Percentiles rank a stretch among this genome's conserved stretches.
These are phyloP conservation scores for Diutina mesorugosa DNA, from an alignment of 1,139 yeast species.

Conservation along the genomic window DNA sequence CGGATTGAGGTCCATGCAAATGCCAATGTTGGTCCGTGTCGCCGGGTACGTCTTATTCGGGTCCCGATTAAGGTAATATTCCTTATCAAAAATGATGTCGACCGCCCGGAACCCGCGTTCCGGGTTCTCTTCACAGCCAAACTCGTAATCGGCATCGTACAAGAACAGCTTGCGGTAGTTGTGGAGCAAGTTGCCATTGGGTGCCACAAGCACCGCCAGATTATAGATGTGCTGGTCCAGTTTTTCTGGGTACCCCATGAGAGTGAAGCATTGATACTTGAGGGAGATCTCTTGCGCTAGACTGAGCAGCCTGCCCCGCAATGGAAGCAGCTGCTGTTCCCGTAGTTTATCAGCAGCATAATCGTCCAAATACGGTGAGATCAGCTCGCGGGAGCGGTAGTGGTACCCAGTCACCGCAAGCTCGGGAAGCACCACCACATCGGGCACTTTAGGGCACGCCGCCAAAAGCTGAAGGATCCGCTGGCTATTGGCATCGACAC, in stretches of 20 bases:
- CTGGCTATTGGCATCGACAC: constrained; percentile 38
- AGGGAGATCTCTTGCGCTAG: constrained; percentile 48
- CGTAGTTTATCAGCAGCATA: background rate
- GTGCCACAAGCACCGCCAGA: constrained; percentile 55
- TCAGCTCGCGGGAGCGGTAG: constrained; percentile 36
- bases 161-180: constrained; percentile 72
- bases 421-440: constrained; percentile 69
- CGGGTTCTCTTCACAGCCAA: constrained; percentile 74
- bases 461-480: constrained; percentile 32
- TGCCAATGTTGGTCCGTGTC: constrained; percentile 50
- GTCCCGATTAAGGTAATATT: constrained; percentile 10
- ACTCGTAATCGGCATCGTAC: constrained; percentile 65
- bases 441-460: constrained; percentile 18
- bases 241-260: constrained; percentile 74
- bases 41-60: background rate
- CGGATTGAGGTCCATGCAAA: constrained; percentile 94
- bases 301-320: constrained; percentile 31
- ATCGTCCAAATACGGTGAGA: constrained; percentile 48
- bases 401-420: constrained; percentile 81
- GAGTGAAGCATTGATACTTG: constrained; percentile 47
- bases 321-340: constrained; percentile 7
- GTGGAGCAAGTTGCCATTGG: constrained; percentile 43
- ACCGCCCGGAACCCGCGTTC: constrained; percentile 16
- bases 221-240: constrained; percentile 36
- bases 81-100: constrained; percentile 21